phyloP scores from a whole-genome alignment of 1,284 basidiomycete species.

The Sanghuangporus sanghuang region DNA sequence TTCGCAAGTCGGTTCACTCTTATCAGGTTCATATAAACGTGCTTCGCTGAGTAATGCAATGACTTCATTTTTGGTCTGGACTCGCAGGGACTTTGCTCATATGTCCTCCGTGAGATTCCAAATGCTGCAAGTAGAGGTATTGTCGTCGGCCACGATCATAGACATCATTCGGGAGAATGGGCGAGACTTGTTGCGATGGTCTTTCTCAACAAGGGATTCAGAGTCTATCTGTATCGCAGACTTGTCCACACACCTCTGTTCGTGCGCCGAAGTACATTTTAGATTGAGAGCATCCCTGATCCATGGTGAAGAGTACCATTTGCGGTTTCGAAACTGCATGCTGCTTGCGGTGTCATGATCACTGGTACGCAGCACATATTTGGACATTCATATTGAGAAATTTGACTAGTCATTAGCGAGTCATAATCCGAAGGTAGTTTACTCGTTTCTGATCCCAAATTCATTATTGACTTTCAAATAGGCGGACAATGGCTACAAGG shows the following conservation, averaged over 20 bases:
- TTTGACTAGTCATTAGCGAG: conserved; percentile 47
- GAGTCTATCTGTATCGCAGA: conserved; percentile 64
- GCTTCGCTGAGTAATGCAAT: not conserved
- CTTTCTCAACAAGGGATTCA: conserved; percentile 60
- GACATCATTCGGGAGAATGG: conserved; percentile 74
- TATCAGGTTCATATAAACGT: not conserved
- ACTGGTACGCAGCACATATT: conserved; percentile 48
- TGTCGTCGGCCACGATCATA: conserved; percentile 79
- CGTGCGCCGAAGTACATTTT: conserved; percentile 22
- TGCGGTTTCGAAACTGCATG: conserved; percentile 56
- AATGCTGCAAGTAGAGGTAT: conserved; percentile 57
- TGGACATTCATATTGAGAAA: not conserved
- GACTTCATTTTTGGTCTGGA: not conserved
- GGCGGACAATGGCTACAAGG: conserved; percentile 87
- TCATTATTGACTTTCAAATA: conserved; percentile 24
- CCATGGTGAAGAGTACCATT: conserved; percentile 64
- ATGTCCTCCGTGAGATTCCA: conserved; percentile 50
- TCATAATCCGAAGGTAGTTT: conserved; percentile 74
- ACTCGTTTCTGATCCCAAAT: not conserved
- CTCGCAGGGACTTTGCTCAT: conserved; percentile 66
- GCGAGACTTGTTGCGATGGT: conserved; percentile 66
- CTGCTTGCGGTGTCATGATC: conserved; percentile 84
- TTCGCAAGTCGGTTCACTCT: conserved; percentile 58
- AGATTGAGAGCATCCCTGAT: not conserved
- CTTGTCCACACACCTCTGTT: conserved; percentile 80